Evolutionary conservation across 1,139 yeast genomes (phyloP), one percentile per base, ranked within the genome.

Genomic region (Chernovozyma sophiae-reginae): DNA sequence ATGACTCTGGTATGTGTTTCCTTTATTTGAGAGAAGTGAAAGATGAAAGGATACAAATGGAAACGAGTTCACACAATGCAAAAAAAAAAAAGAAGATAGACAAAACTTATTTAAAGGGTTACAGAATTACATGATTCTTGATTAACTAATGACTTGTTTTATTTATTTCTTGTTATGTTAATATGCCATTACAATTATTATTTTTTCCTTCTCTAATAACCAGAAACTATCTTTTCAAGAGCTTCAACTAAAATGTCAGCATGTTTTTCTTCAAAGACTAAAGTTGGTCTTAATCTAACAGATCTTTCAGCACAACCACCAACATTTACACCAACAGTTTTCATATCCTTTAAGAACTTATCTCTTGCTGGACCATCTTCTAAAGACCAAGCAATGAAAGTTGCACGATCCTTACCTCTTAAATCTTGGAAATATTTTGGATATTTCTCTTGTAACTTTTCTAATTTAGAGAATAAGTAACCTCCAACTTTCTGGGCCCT

Each of bases 281-380:
- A 68, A 32, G 86, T 72, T 37, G 95, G 95, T 62, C 95, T 77
- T 60, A 84, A 72, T 62, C 95, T 77, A 38, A 85, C 79, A 31
- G 87, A 76, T 44, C 65, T 70, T 40, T 76, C 83, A 33, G 90
- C 90, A 61, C 94, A 84, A 30, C 89, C 92, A 43, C 95, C 95
- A 52, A 82, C 74, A 59, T 84, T 83, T 45, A 84, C 71, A 53
- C 95, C 95, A 33, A 59, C 69, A 26, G 61, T 50, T 60, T 78
- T 77, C 72, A 80, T 71, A 43, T 70, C 72, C 41, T 53, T 49
- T 55, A 82, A 62, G 60, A 84, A 79, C 51, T 68, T 60, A 56
- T 78, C 78, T 61, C 94, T 76, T 22, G 68, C 66, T 28, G 62
- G 68, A 32, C 75, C 66, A 36, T 73, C 53, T 34, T 72, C 72